Percentiles rank a stretch among this genome's conserved stretches.
Conservation (phyloP, 208 protist genomes). For the Leishmania major region DNA sequence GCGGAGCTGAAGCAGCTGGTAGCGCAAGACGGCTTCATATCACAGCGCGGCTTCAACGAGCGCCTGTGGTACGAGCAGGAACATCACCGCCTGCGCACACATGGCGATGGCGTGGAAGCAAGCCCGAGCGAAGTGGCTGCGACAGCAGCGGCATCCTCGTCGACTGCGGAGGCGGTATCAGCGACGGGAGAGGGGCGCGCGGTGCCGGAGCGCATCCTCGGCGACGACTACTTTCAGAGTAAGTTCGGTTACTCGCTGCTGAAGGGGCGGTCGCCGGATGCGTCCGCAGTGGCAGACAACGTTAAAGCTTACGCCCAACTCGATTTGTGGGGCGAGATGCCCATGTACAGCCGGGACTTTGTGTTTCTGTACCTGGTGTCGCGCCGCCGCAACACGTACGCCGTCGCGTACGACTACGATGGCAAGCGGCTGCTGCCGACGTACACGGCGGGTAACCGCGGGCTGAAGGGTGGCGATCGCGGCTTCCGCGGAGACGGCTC, state of each 20-base stretch:
- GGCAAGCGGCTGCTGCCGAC: conserved; percentile 77
- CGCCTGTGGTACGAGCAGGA: conserved; percentile 78
- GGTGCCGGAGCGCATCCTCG: conserved; percentile 72
- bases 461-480: conserved; percentile 85
- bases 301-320: conserved; percentile 74
- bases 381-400: conserved; percentile 88
- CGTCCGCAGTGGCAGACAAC: conserved; percentile 24
- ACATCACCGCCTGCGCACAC: conserved; percentile 23
- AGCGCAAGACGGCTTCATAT: conserved; percentile 57
- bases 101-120: neutral
- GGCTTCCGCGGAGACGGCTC: conserved; percentile 86
- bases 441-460: conserved; percentile 87
- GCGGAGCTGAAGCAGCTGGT: conserved; percentile 64
- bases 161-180: neutral
- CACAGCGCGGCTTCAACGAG: conserved; percentile 84
- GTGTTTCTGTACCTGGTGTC: conserved; percentile 88
- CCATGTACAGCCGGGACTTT: conserved; percentile 86
- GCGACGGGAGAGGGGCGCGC: neutral
- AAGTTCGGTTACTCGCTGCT: conserved; percentile 86
- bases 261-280: conserved; percentile 29
- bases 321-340: conserved; percentile 89
- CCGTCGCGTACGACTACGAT: conserved; percentile 87
- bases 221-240: conserved; percentile 78
- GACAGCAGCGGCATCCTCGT: neutral
- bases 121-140: neutral